Conservation (phyloP, 2,329 filamentous ascomycete genomes). For the Fusarium tjaetaba region DNA sequence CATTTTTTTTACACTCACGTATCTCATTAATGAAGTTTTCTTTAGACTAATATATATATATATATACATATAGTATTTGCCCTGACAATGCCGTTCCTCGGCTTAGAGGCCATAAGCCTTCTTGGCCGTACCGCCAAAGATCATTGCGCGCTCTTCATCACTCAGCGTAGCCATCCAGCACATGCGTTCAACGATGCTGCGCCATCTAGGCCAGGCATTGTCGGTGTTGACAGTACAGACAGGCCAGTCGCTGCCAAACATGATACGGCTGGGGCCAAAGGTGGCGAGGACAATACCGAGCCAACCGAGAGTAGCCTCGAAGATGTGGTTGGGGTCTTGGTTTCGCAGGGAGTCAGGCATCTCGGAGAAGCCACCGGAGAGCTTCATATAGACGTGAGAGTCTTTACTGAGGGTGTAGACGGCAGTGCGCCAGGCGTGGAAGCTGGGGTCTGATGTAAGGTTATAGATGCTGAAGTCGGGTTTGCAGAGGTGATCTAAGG, state of each 20-base stretch:
- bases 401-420: constrained; percentile 74
- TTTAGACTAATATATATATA: background rate
- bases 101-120: constrained; percentile 71
- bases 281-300: constrained; percentile 74
- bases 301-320: constrained; percentile 74
- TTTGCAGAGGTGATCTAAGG: constrained; percentile 87
- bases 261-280: constrained; percentile 77
- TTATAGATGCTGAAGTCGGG: constrained; percentile 76
- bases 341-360: constrained; percentile 67
- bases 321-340: constrained; percentile 64
- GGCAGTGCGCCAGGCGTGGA: constrained; percentile 74
- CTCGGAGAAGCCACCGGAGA: constrained; percentile 88
- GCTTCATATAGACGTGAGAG: constrained; percentile 82
- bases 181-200: constrained; percentile 72
- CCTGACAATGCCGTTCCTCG: background rate
- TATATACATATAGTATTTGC: background rate
- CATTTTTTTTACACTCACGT: background rate
- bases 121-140: constrained; percentile 79
- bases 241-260: constrained; percentile 96
- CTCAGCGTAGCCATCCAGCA: constrained; percentile 70
- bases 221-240: constrained; percentile 76
- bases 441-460: constrained; percentile 64
- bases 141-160: constrained; percentile 68
- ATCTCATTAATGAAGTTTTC: background rate
- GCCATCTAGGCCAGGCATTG: constrained; percentile 81